A percentile compares a stretch with the other conserved stretches of the same genome.
Evolutionary conservation across 2,329 filamentous ascomycete species (phyloP).

Genomic region (Verticillium albo-atrum): DNA sequence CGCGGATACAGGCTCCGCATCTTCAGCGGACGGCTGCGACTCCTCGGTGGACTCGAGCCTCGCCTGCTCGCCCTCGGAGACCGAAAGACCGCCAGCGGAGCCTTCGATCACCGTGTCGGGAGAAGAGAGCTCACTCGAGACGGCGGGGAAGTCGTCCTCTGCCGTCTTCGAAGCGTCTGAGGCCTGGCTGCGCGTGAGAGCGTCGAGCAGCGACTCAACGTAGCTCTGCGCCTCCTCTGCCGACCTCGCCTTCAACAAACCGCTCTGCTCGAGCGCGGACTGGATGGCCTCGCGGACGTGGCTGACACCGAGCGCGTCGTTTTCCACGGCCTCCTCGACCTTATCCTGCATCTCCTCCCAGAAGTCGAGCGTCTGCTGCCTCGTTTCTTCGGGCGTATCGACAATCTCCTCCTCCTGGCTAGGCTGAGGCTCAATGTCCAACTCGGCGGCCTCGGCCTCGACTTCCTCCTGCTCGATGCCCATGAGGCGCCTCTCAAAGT

Average conservation of each 20-base stretch:
- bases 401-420: constrained; percentile 9
- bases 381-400: constrained; percentile 9
- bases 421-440: constrained; percentile 7
- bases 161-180: background rate
- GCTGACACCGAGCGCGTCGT: constrained; percentile 48
- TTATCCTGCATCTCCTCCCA: constrained; percentile 52
- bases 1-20: background rate
- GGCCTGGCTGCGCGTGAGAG: constrained; percentile 31
- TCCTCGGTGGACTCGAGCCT: background rate
- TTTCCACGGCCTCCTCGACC: constrained; percentile 53
- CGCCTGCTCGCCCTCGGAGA: background rate
- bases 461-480: constrained; percentile 35
- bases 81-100: background rate
- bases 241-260: constrained; percentile 41
- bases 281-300: constrained; percentile 50
- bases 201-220: constrained; percentile 45
- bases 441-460: constrained; percentile 11
- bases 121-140: background rate
- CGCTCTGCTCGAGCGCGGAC: constrained; percentile 50
- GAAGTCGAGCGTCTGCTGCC: constrained; percentile 27
- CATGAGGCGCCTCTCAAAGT: constrained; percentile 62
- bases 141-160: background rate
- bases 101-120: background rate
- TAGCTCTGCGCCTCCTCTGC: constrained; percentile 42
- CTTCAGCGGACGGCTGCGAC: background rate